These are phyloP conservation scores for Heterobasidion occidentale DNA, from an alignment of 1,284 basidiomycete species.

Conservation along the genomic window DNA sequence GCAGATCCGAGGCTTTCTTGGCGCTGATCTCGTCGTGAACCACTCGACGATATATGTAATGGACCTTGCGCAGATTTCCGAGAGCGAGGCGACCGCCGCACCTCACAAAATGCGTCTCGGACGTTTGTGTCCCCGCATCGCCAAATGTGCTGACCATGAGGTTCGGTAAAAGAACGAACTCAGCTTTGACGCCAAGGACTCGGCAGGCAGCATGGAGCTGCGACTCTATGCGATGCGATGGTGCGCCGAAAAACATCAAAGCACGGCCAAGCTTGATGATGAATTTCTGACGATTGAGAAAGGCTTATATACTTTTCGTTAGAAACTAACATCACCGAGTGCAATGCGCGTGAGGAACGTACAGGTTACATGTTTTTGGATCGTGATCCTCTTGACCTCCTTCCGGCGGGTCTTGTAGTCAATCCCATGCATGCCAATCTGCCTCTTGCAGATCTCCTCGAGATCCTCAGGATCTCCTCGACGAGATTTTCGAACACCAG, in stretches of 20 bases:
- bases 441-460: not conserved
- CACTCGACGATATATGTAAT: conserved; percentile 69
- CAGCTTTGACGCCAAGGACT: conserved; percentile 78
- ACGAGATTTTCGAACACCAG: not conserved
- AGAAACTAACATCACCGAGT: not conserved
- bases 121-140: conserved; percentile 68
- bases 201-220: conserved; percentile 68
- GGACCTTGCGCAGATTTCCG: conserved; percentile 70
- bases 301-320: conserved; percentile 28
- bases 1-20: conserved; percentile 47
- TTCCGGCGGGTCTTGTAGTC: not conserved
- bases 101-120: conserved; percentile 80
- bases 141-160: conserved; percentile 82
- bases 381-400: not conserved
- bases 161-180: conserved; percentile 74
- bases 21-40: conserved; percentile 83
- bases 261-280: conserved; percentile 55
- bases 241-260: conserved; percentile 65
- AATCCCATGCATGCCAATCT: not conserved
- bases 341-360: conserved; percentile 15
- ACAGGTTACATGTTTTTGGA: conserved; percentile 61
- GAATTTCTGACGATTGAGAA: conserved; percentile 52
- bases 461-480: not conserved
- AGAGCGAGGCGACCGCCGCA: conserved; percentile 67
- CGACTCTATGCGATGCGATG: conserved; percentile 64